Conservation (phyloP, 352 stramenopile genomes). For the Phytophthora meadii region DNA sequence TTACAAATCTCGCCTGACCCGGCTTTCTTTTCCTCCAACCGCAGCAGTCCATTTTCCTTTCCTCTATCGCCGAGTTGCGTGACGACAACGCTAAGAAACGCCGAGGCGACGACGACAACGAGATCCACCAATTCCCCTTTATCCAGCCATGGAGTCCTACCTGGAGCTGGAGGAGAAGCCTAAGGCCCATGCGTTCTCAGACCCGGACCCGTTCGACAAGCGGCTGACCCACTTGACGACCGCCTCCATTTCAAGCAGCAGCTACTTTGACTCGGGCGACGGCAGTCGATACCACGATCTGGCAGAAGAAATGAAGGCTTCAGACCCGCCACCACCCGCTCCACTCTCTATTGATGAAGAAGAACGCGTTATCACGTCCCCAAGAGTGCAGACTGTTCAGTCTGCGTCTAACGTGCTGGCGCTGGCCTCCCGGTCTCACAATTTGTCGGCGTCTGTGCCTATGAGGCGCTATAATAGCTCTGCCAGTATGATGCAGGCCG, state of each 20-base stretch:
- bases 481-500: conserved; percentile 30
- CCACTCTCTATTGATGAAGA: conserved; percentile 30
- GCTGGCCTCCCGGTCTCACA: conserved; percentile 25
- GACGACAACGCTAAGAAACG: conserved; percentile 19
- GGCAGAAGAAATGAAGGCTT: conserved; percentile 12
- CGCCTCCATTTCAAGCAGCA: conserved; percentile 34
- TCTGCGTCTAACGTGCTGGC: conserved; percentile 44
- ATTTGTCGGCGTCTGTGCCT: conserved; percentile 29
- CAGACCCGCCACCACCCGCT: conserved; percentile 1
- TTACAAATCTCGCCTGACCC: conserved; percentile 1
- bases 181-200: conserved; percentile 5
- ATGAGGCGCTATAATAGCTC: conserved; percentile 45
- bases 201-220: conserved; percentile 18
- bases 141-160: conserved; percentile 8
- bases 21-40: conserved; percentile 6
- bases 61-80: conserved; percentile 15
- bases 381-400: conserved; percentile 22
- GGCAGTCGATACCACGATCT: conserved; percentile 19
- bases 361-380: conserved; percentile 1
- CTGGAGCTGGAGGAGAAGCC: conserved; percentile 28
- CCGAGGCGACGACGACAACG: conserved; percentile 15
- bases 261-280: conserved; percentile 35
- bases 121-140: conserved; percentile 1
- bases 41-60: background rate
- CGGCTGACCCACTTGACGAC: conserved; percentile 16